phyloP scores from a whole-genome alignment of 208 protist species.

The Crithidia fasciculata region DNA sequence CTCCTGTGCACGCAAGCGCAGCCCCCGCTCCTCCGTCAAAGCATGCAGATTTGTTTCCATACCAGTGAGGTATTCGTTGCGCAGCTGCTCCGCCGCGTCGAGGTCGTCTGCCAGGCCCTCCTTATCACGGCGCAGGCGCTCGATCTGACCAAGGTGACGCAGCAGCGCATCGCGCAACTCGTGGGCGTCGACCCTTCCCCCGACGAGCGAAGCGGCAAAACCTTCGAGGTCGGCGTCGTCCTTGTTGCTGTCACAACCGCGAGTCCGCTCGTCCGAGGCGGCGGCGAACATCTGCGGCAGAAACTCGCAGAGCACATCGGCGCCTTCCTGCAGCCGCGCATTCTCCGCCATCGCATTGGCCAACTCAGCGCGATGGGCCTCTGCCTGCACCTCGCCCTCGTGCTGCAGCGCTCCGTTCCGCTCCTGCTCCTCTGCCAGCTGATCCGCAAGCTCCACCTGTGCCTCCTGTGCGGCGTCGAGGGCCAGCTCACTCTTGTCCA shows the following conservation, averaged over 20 bases:
- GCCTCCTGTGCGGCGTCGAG: conserved; percentile 48
- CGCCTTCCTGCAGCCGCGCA: background rate
- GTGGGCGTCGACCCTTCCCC: background rate
- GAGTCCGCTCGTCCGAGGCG: background rate
- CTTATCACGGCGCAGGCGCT: conserved; percentile 63
- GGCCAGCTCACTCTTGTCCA: conserved; percentile 55
- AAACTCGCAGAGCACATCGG: conserved; percentile 14
- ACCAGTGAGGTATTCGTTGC: conserved; percentile 32
- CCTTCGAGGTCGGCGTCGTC: background rate
- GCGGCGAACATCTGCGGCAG: conserved; percentile 17
- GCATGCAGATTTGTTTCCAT: conserved; percentile 37
- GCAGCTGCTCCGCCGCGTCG: conserved; percentile 32
- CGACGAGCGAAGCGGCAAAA: background rate
- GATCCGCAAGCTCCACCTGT: conserved; percentile 36
- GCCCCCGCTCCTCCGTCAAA: conserved; percentile 45
- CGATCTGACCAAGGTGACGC: conserved; percentile 30
- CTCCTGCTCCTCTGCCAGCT: conserved; percentile 41
- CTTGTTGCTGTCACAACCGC: background rate
- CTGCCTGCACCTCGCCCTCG: conserved; percentile 1
- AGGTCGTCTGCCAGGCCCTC: conserved; percentile 49
- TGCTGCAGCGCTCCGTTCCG: conserved; percentile 34
- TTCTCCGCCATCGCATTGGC: background rate
- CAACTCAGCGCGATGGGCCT: background rate
- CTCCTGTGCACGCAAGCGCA: conserved; percentile 41
- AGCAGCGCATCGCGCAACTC: conserved; percentile 22